Evolutionary conservation across 148 eudicot species (phyloP).

Genomic region (Rhododendron griersonianum): DNA sequence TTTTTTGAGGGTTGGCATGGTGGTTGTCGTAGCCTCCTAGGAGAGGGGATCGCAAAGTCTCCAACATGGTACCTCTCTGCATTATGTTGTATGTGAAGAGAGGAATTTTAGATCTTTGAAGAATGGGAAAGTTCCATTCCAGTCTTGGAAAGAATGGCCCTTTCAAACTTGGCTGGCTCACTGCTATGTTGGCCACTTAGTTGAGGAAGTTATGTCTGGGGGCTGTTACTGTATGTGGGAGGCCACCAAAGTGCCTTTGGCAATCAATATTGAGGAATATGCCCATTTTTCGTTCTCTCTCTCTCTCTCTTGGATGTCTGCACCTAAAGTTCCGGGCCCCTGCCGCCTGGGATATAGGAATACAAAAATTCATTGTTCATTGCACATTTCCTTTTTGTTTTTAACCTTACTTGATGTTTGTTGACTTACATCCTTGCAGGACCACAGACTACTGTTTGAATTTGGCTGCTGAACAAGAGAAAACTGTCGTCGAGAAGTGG

Average conservation of each 20-base stretch:
- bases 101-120: not conserved
- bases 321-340: not conserved
- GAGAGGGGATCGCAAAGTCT: not conserved
- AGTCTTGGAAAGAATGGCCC: not conserved
- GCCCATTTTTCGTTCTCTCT: not conserved
- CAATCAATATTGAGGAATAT: not conserved
- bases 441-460: conserved; percentile 78
- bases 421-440: conserved; percentile 45
- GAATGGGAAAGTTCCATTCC: not conserved
- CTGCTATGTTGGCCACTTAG: not conserved
- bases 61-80: not conserved
- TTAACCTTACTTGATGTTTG: conserved; percentile 6
- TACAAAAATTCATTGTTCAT: not conserved
- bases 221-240: not conserved
- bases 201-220: not conserved
- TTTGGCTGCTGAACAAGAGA: conserved; percentile 92
- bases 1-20: not conserved
- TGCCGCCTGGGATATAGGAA: not conserved
- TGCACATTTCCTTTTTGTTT: not conserved
- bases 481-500: conserved; percentile 74
- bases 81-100: not conserved
- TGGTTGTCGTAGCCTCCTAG: not conserved
- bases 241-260: not conserved
- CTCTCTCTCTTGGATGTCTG: no score
- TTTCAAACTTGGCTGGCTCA: not conserved